Conservation (phyloP, 1,139 yeast species). For the Diutina ranongensis region DNA sequence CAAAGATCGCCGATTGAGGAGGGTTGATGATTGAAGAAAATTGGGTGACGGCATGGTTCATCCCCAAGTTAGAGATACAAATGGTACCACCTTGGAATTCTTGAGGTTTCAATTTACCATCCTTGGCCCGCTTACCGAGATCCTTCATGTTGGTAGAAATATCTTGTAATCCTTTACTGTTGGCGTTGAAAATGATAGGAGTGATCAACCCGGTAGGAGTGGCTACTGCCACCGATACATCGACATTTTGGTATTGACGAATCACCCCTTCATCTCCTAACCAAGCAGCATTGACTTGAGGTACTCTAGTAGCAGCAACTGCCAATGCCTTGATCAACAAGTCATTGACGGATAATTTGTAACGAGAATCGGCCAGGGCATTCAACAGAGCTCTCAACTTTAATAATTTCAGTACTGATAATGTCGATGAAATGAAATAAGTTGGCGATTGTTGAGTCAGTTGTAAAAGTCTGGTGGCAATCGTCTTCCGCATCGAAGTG, state of each 20-base stretch:
- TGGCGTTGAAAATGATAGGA: constrained; percentile 85
- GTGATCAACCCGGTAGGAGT: constrained; percentile 96
- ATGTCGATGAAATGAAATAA: constrained; percentile 78
- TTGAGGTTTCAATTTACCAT: constrained; percentile 82
- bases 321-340: constrained; percentile 90
- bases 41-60: constrained; percentile 86
- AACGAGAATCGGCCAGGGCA: constrained; percentile 75
- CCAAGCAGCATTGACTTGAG: constrained; percentile 93
- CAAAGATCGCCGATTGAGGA: constrained; percentile 90
- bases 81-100: constrained; percentile 99
- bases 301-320: constrained; percentile 79
- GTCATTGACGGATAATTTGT: constrained; percentile 89
- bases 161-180: constrained; percentile 69
- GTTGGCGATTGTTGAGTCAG: constrained; percentile 86
- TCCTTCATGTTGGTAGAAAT: constrained; percentile 84
- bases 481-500: constrained; percentile 87
- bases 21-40: constrained; percentile 98
- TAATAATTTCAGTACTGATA: constrained; percentile 80
- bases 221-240: constrained; percentile 96
- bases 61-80: constrained; percentile 96
- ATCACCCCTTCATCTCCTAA: constrained; percentile 80
- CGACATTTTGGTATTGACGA: constrained; percentile 86
- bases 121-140: constrained; percentile 93
- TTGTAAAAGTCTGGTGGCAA: constrained; percentile 77
- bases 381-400: constrained; percentile 88